Conservation (phyloP, 164 flowering plant genomes). For the Chloranthus sessilifolius region DNA sequence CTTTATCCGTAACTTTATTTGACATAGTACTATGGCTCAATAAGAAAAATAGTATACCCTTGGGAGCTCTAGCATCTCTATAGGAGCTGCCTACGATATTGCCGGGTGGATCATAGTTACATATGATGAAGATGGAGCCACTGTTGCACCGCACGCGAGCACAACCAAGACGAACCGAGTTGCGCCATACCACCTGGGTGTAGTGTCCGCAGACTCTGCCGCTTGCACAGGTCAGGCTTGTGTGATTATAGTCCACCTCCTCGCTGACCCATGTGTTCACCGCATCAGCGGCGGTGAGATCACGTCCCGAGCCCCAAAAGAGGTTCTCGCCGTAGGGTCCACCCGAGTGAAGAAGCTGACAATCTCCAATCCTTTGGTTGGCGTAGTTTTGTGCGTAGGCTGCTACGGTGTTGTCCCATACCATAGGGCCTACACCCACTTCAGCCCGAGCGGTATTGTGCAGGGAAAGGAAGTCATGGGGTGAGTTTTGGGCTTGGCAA, state of each 20-base stretch:
- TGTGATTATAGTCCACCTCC: constrained; percentile 26
- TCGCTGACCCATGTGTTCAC: constrained; percentile 41
- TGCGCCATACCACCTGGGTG: constrained; percentile 48
- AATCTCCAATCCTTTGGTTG: constrained; percentile 18
- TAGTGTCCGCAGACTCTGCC: constrained; percentile 31
- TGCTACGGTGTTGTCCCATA: constrained; percentile 32
- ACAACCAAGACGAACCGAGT: constrained; percentile 38
- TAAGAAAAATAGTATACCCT: too few species aligned
- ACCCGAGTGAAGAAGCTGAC: constrained; percentile 25
- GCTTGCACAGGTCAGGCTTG: constrained; percentile 20
- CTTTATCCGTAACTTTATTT: too few species aligned
- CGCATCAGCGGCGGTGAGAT: constrained; percentile 21
- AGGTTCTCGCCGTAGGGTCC: constrained; percentile 47
- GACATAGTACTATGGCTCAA: too few species aligned
- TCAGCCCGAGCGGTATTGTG: constrained; percentile 29
- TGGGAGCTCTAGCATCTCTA: too few species aligned
- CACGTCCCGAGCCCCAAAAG: constrained; percentile 17
- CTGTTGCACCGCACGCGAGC: constrained; percentile 35
- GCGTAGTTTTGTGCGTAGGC: constrained; percentile 35
- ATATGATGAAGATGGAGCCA: constrained; percentile 15
- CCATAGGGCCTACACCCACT: constrained; percentile 29
- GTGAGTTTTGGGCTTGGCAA: constrained; percentile 27
- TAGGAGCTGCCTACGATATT: constrained; percentile 1
- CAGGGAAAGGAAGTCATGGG: constrained; percentile 21
- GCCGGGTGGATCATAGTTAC: constrained; percentile 10